Evolutionary conservation across 106 monocot species (phyloP).

Genomic region (Narthecium ossifragum): DNA sequence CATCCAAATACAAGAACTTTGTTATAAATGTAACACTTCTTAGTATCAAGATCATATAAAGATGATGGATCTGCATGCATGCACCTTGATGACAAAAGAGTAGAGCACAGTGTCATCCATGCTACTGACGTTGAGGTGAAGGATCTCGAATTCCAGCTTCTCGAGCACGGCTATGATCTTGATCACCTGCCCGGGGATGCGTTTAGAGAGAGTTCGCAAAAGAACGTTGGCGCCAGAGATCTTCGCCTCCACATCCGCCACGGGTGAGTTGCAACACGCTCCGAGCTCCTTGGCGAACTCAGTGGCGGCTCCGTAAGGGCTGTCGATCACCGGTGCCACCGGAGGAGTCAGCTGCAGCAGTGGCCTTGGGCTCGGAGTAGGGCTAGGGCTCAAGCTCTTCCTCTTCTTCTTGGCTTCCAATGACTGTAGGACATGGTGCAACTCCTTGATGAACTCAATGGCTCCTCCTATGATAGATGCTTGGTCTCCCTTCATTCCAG

Average conservation of each 20-base stretch:
- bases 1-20: background rate
- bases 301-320: background rate
- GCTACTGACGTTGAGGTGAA: conserved; percentile 80
- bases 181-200: conserved; percentile 50
- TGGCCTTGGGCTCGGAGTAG: conserved; percentile 53
- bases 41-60: background rate
- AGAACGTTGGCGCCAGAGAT: conserved; percentile 75
- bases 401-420: conserved; percentile 74
- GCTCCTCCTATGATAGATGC: conserved; percentile 93
- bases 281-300: conserved; percentile 42
- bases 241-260: conserved; percentile 86
- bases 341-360: conserved; percentile 28
- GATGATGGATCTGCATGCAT: background rate
- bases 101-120: conserved; percentile 90
- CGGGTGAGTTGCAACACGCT: conserved; percentile 64
- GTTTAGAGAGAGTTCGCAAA: conserved; percentile 55
- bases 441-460: conserved; percentile 88
- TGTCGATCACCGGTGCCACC: background rate
- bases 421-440: conserved; percentile 56
- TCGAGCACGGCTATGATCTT: conserved; percentile 56
- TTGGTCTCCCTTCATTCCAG: conserved; percentile 63
- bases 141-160: conserved; percentile 54
- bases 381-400: conserved; percentile 50
- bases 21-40: background rate
- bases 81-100: conserved; percentile 82